Percentiles rank a stretch among this genome's conserved stretches.
These are phyloP conservation scores for Panicum virgatum DNA, from an alignment of 202 grass and related monocot genomes.

Conservation along the genomic window DNA sequence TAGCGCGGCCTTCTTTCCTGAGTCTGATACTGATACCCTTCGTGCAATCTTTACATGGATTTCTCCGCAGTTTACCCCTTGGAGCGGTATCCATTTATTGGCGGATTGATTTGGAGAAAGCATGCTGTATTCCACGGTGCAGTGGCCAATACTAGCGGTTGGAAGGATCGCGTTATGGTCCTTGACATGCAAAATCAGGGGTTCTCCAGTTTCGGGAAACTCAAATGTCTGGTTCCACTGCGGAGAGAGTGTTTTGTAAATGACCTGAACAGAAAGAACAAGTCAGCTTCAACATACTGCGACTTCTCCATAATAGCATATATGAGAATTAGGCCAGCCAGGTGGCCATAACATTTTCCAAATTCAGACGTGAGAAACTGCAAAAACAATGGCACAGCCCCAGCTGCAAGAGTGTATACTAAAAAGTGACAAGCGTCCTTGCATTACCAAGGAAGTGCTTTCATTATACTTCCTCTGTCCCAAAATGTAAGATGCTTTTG, in stretches of 20 bases:
- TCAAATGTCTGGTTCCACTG: conserved; percentile 87
- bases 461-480: background rate
- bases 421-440: background rate
- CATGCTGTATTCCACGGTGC: conserved; percentile 77
- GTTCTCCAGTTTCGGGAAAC: conserved; percentile 81
- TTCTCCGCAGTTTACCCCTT: conserved; percentile 80
- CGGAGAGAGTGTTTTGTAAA: conserved; percentile 82
- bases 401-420: background rate
- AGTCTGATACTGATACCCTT: conserved; percentile 31
- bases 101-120: conserved; percentile 61
- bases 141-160: conserved; percentile 75
- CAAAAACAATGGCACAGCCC: background rate
- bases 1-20: conserved; percentile 40
- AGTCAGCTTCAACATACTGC: background rate
- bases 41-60: conserved; percentile 68
- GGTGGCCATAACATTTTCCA: background rate
- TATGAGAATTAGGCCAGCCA: background rate
- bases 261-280: conserved; percentile 52
- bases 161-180: conserved; percentile 90
- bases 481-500: too few relatives aligned
- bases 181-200: conserved; percentile 70
- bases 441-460: background rate
- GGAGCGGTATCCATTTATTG: conserved; percentile 83
- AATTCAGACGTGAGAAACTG: background rate
- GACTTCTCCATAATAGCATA: background rate